A percentile compares a stretch with the other conserved stretches of the same genome.
Conservation (phyloP, 2,329 filamentous ascomycete genomes). For the Colletotrichum magnum region DNA sequence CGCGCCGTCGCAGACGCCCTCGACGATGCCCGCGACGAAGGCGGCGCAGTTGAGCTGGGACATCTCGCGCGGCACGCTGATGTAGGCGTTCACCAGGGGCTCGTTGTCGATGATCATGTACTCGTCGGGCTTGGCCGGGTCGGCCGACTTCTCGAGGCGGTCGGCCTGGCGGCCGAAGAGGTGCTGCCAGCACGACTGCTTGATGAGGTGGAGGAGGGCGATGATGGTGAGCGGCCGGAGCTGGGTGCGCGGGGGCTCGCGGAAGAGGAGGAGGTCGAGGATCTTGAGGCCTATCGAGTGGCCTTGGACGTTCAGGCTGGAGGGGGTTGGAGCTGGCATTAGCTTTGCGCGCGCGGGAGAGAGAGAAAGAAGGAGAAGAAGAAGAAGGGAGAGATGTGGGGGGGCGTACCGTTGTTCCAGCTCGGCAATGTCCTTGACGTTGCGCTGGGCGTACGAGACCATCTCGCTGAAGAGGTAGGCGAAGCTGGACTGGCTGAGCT, state of each 20-base stretch:
- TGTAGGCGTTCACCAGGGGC: slow-evolving; percentile 93
- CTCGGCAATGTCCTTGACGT: slow-evolving; percentile 93
- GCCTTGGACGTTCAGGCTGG: slow-evolving; percentile 88
- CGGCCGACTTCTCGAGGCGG: slow-evolving; percentile 88
- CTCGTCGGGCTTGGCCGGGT: slow-evolving; percentile 87
- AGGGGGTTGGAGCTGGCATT: background rate
- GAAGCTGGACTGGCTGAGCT: slow-evolving; percentile 94
- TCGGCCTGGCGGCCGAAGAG: slow-evolving; percentile 93
- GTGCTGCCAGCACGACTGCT: slow-evolving; percentile 90
- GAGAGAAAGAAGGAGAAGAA: background rate
- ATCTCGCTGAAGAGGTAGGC: slow-evolving; percentile 97
- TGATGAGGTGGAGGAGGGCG: slow-evolving; percentile 93
- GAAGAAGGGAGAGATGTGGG: slow-evolving; percentile 7
- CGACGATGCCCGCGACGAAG: slow-evolving; percentile 93
- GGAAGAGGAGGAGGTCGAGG: slow-evolving; percentile 93
- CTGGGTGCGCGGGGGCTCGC: slow-evolving; percentile 78
- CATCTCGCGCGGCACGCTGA: slow-evolving; percentile 95
- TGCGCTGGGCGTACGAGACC: slow-evolving; percentile 92
- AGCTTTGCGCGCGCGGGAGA: slow-evolving; percentile 22
- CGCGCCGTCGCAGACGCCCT: slow-evolving; percentile 94
- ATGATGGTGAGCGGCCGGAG: slow-evolving; percentile 90
- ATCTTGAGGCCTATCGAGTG: slow-evolving; percentile 95
- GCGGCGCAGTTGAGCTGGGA: slow-evolving; percentile 96
- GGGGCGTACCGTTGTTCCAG: slow-evolving; percentile 84
- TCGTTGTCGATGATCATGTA: slow-evolving; percentile 99